These are phyloP conservation scores for Aquilaria malaccensis DNA, from an alignment of 345 rosid genomes.

Conservation along the genomic window DNA sequence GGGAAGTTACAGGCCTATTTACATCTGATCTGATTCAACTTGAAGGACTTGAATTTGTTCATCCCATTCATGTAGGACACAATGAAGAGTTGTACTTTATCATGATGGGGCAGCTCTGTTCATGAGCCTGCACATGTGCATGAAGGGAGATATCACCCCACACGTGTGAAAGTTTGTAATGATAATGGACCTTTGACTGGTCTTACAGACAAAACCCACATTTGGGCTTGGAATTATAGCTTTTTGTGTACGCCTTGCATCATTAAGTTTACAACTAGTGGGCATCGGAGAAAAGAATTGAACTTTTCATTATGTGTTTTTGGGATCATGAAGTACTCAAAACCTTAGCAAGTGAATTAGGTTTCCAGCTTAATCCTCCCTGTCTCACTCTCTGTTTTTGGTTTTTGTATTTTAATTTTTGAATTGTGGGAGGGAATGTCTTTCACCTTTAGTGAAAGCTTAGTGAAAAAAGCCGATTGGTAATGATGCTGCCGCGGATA, in stretches of 20 bases:
- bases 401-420: constrained; percentile 1
- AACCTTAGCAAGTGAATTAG: not conserved
- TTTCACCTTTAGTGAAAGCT: constrained; percentile 20
- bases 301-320: constrained; percentile 10
- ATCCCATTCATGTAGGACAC: no score
- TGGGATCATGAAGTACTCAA: constrained; percentile 2
- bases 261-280: constrained; percentile 17
- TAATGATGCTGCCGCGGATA: constrained; percentile 33
- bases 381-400: no score
- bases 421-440: constrained; percentile 14
- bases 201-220: constrained; percentile 7
- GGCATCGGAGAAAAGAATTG: constrained; percentile 3
- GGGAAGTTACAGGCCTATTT: no score
- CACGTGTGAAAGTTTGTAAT: constrained; percentile 12
- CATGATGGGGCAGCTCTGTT: no score
- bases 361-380: not conserved
- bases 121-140: constrained; percentile 3
- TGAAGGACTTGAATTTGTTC: no score
- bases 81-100: no score
- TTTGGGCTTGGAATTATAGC: constrained; percentile 13
- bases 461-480: constrained; percentile 4
- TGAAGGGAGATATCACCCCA: constrained; percentile 4
- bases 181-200: constrained; percentile 15
- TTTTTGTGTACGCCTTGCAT: constrained; percentile 12
- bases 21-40: no score